These are phyloP conservation scores for Forsythia suspensa DNA, from an alignment of 257 asterid genomes.

Conservation along the genomic window DNA sequence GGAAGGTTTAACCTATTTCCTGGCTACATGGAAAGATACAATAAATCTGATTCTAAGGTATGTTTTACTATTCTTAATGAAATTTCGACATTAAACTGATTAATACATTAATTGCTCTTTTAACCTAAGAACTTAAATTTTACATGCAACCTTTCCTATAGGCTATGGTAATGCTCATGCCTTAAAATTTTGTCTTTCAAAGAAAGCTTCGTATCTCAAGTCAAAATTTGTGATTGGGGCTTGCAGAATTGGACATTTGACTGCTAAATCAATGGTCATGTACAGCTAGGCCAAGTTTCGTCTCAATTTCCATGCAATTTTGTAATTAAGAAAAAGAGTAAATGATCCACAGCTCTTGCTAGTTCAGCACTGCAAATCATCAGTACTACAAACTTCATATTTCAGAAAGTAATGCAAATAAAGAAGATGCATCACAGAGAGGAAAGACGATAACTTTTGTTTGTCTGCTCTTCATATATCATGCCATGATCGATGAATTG, in stretches of 20 bases:
- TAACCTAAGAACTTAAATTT: background rate
- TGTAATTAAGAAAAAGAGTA: too few species aligned
- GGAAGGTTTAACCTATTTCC: slow-evolving; percentile 87
- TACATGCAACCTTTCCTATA: background rate
- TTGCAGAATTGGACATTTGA: background rate
- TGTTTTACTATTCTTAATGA: background rate
- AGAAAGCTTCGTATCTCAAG: background rate
- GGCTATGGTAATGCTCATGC: background rate
- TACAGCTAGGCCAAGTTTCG: background rate
- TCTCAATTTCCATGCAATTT: too few species aligned
- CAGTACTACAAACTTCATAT: too few species aligned
- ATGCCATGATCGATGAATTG: too few species aligned
- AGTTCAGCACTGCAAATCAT: too few species aligned
- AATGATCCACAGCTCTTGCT: too few species aligned
- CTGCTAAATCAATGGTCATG: background rate
- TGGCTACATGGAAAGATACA: slow-evolving; percentile 93
- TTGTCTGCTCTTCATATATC: too few species aligned
- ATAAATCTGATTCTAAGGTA: slow-evolving; percentile 69
- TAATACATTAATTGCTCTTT: background rate
- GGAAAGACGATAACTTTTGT: too few species aligned
- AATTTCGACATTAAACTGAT: background rate
- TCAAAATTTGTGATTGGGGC: background rate
- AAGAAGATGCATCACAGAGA: too few species aligned
- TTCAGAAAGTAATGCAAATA: too few species aligned
- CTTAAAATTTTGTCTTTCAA: background rate